A percentile compares a stretch with the other conserved stretches of the same genome.
phyloP scores from a whole-genome alignment of 2,329 filamentous ascomycete species.

The Zymoseptoria ardabiliae region DNA sequence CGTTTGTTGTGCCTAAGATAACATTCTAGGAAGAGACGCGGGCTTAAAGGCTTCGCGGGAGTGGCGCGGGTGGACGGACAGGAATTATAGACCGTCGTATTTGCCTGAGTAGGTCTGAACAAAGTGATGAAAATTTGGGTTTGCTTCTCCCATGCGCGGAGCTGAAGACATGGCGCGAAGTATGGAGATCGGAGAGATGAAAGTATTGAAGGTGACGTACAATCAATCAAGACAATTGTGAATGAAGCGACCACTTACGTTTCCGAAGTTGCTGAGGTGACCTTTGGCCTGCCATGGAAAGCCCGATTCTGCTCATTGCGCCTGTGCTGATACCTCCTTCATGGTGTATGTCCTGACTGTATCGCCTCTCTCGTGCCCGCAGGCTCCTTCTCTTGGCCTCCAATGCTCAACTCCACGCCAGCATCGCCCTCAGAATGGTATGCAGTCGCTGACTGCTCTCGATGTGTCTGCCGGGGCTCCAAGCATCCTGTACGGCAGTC shows the following conservation, averaged over 20 bases:
- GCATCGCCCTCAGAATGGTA: slow-evolving; percentile 25
- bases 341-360: neutral
- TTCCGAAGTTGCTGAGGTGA: neutral
- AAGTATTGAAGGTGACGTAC: neutral
- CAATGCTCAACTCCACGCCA: neutral
- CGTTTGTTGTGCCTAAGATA: neutral
- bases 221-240: neutral
- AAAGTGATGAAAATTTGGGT: neutral
- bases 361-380: neutral
- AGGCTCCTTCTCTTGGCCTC: neutral
- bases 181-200: neutral
- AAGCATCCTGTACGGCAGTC: slow-evolving; percentile 20
- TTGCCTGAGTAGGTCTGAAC: neutral
- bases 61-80: neutral
- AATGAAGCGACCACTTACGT: neutral
- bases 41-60: neutral
- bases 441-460: slow-evolving; percentile 25
- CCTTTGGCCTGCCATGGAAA: neutral
- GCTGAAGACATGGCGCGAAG: neutral
- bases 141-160: neutral
- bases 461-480: slow-evolving; percentile 29
- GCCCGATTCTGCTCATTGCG: neutral
- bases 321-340: neutral
- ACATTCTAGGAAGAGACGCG: neutral
- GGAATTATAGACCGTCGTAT: neutral